Evolutionary conservation across 163 green algal species (phyloP).

Genomic region (Scenedesmus sp.): DNA sequence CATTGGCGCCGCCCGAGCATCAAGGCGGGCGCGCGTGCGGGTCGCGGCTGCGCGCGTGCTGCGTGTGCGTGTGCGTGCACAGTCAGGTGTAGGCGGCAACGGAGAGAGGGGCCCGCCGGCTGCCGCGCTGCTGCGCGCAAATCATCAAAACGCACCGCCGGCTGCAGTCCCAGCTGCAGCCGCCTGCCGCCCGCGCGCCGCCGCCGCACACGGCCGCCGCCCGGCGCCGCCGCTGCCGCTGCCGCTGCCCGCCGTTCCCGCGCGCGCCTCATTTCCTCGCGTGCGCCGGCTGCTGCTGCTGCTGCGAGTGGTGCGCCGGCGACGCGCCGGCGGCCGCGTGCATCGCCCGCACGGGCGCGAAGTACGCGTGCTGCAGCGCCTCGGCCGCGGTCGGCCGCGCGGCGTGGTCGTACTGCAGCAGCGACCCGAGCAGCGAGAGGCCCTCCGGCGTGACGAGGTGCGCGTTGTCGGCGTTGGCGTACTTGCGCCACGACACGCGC

Average conservation of each 20-base stretch:
- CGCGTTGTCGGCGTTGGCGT: conserved; percentile 82
- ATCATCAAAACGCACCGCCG: neutral
- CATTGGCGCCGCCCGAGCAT: too few species aligned
- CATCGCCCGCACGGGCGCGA: conserved; percentile 71
- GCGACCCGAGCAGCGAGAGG: conserved; percentile 80
- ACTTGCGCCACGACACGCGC: conserved; percentile 80
- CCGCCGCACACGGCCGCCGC: neutral
- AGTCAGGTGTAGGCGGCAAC: too few species aligned
- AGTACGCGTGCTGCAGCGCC: conserved; percentile 94
- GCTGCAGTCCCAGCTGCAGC: neutral
- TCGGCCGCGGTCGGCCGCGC: conserved; percentile 92
- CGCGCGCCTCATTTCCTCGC: neutral
- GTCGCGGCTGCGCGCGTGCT: neutral
- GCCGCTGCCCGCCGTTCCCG: neutral
- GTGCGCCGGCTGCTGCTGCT: conserved; percentile 2
- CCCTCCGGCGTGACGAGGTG: conserved; percentile 74
- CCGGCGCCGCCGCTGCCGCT: conserved; percentile 12
- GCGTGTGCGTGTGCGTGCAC: neutral
- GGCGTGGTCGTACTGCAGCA: conserved; percentile 90
- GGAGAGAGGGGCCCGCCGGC: neutral
- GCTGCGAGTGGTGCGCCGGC: conserved; percentile 24
- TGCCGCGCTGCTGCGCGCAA: conserved; percentile 1
- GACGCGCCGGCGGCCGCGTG: conserved; percentile 9
- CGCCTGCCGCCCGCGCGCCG: neutral
- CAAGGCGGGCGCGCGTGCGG: too few species aligned